Evolutionary conservation across 805 yeast genomes (phyloP).

Genomic region (Ogataea haglerorum): DNA sequence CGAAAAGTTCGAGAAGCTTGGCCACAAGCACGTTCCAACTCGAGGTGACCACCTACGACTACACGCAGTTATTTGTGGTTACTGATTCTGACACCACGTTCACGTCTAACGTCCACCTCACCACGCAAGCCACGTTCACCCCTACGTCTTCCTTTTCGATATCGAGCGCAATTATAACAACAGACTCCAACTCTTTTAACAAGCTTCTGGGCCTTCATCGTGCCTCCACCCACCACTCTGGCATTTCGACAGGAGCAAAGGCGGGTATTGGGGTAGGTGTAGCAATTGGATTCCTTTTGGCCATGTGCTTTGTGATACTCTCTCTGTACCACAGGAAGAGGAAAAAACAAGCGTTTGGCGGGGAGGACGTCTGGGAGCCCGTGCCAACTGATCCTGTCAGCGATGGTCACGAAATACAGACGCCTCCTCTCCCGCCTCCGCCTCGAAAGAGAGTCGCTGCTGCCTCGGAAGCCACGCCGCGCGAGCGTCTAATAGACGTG

Average conservation of each 20-base stretch:
- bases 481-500: conserved; percentile 29
- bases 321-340: conserved; percentile 12
- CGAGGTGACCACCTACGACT: conserved; percentile 16
- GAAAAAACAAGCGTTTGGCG: not conserved
- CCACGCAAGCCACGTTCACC: conserved; percentile 18
- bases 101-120: conserved; percentile 21
- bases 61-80: conserved; percentile 30
- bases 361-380: not conserved
- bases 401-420: not conserved
- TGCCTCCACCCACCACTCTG: conserved; percentile 1
- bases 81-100: conserved; percentile 28
- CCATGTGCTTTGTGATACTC: conserved; percentile 13
- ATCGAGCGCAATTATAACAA: conserved; percentile 26
- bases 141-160: conserved; percentile 15
- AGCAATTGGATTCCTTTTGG: conserved; percentile 19
- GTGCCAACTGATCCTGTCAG: not conserved
- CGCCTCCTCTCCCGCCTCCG: conserved; percentile 19
- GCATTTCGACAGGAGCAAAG: conserved; percentile 21
- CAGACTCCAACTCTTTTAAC: conserved; percentile 24
- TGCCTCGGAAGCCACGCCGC: conserved; percentile 15
- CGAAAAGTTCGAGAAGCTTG: not conserved
- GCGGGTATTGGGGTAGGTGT: conserved; percentile 32
- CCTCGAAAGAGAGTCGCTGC: conserved; percentile 8
- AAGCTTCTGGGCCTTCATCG: conserved; percentile 5
- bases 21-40: not conserved